Base-by-base conservation (phyloP, 495 filamentous ascomycete genomes). In the Lindgomyces ingoldianus region DNA sequence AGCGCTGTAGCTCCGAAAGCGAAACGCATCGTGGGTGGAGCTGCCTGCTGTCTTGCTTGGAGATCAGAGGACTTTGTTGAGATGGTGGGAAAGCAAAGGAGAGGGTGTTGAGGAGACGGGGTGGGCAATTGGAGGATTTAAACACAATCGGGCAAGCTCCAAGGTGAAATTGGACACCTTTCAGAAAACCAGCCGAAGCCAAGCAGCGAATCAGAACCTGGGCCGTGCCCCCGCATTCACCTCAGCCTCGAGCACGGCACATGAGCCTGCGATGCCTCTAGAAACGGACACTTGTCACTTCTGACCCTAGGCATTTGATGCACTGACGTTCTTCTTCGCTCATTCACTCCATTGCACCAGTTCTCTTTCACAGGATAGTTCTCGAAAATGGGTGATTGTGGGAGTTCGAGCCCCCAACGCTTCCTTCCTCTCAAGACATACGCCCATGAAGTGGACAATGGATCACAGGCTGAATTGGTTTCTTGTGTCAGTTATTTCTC, bases 1-100 rank as follows among this genome's bases (percentile, higher is more conserved):
- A 72, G 53, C n/a, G 73, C 64, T 1, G 72, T 63, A 39, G 67
- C 75, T 50, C 74, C 64, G 58, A 74, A 44, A 51, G 70, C 49
- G 64, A 74, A 72, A 70, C 75, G 73, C 75, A 77, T 77, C 58
- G 46, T 68, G 60, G 60, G 57, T 30, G 50, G 47, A 48, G 14
- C 29, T 63, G 41, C 60, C 68, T 70, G 49, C 67, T 62, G 64
- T 57, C 58, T 58, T 42, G 55, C 6, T 3, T 4, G 21, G 39
- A 51, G 44, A 39, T 21, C 47, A 69, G 50, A 60, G 65, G 65
- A 54, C 60, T 64, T 56, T 8, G 12, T 1, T 41, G 21, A 22
- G 54, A 27, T 26, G 25, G 21, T 3, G 30, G 3, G 33, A 22
- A 22, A 36, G 16, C 2, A 19, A 39, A 30, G 8, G 16, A 19